Conservation (phyloP, 2,329 filamentous ascomycete genomes). For the Fusarium foetens region DNA sequence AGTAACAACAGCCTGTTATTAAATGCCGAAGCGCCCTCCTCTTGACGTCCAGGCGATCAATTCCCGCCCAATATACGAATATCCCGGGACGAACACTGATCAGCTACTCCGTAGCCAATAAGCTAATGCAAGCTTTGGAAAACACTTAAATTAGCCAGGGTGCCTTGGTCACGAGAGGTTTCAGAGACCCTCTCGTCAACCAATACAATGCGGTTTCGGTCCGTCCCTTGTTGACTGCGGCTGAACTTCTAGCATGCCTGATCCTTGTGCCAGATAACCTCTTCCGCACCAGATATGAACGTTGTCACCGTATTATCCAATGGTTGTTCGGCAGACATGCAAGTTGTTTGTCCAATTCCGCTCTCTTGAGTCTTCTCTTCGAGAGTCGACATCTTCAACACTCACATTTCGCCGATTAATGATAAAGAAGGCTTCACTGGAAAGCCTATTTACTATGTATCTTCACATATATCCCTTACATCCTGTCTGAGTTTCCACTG, state of each 20-base stretch:
- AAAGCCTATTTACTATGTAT: not conserved
- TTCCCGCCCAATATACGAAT: constrained; percentile 9
- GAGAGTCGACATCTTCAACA: not conserved
- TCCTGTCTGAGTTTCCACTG: not conserved
- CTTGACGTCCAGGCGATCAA: not conserved
- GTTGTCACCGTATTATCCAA: not conserved
- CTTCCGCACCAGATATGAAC: not conserved
- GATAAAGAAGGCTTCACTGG: not conserved
- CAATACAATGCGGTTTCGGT: constrained; percentile 25
- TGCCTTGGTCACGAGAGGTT: constrained; percentile 6
- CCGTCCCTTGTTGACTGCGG: constrained; percentile 33
- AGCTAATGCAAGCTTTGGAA: no score
- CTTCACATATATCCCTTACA: rapidly evolving
- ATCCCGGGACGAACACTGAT: not conserved
- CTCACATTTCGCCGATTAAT: rapidly evolving
- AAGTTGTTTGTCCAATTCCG: not conserved
- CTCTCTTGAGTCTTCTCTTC: not conserved
- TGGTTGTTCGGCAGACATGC: not conserved
- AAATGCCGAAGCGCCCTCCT: not conserved
- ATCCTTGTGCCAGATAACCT: not conserved
- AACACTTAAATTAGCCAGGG: not conserved
- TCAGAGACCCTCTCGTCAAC: not conserved
- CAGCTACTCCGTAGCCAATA: not conserved
- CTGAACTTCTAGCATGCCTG: constrained; percentile 10
- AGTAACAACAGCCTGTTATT: not conserved